Evolutionary conservation across 2,329 filamentous ascomycete genomes (phyloP).

Genomic region (Corniculantispora saksenae): DNA sequence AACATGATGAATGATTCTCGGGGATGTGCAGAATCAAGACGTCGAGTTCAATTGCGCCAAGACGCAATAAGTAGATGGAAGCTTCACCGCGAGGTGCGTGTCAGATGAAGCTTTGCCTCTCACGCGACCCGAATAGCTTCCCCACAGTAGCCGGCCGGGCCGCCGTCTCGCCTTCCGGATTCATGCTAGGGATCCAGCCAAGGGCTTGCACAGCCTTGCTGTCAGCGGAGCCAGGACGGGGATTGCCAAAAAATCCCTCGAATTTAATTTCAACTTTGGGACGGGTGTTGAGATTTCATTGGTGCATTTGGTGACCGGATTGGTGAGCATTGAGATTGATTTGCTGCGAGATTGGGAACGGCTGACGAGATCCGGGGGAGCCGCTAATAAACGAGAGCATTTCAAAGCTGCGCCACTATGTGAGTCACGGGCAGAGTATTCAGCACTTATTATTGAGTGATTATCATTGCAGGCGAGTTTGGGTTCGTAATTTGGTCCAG

Average conservation of each 20-base stretch:
- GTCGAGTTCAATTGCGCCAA: not conserved
- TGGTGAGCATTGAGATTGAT: not conserved
- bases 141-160: not conserved
- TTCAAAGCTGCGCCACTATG: not conserved
- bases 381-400: not conserved
- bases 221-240: not conserved
- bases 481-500: too few species aligned
- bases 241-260: not conserved
- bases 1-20: not conserved
- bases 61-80: not conserved
- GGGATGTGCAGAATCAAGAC: not conserved
- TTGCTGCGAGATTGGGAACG: not conserved
- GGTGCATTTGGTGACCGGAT: not conserved
- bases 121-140: constrained; percentile 12
- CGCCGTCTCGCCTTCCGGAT: constrained; percentile 10
- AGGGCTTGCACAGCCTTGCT: constrained; percentile 2
- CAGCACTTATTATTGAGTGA: not conserved
- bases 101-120: not conserved
- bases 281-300: not conserved
- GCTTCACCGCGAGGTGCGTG: not conserved
- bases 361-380: not conserved
- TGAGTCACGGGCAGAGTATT: not conserved
- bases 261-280: not conserved
- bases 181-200: not conserved
- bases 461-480: too few species aligned